Conservation (phyloP, 1,284 basidiomycete genomes). For the Sanghuangporus baumii region DNA sequence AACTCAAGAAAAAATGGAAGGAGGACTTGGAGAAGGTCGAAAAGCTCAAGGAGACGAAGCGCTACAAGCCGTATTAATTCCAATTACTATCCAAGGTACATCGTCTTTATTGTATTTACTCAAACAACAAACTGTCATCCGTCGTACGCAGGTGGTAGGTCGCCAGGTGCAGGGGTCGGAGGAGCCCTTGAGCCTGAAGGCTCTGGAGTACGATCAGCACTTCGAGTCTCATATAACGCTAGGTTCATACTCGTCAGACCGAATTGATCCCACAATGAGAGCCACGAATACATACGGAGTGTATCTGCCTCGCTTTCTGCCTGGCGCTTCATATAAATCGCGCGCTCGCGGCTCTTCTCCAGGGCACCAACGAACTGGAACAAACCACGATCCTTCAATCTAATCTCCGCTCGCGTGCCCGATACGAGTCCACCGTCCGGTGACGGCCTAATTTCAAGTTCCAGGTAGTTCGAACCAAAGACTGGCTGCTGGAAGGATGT, state of each 20-base stretch:
- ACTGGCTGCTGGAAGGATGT: constrained; percentile 72
- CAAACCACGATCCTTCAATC: constrained; percentile 61
- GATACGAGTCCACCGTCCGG: constrained; percentile 55
- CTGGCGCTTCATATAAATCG: constrained; percentile 68
- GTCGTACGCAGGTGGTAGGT: constrained; percentile 16
- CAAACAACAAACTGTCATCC: constrained; percentile 3
- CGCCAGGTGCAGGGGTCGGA: not conserved
- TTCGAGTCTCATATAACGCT: constrained; percentile 15
- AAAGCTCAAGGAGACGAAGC: constrained; percentile 69
- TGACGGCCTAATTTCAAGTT: constrained; percentile 60
- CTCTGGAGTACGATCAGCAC: constrained; percentile 12
- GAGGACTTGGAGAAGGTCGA: constrained; percentile 85
- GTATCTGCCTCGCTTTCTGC: constrained; percentile 43
- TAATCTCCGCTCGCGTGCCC: constrained; percentile 59
- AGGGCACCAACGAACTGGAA: constrained; percentile 66
- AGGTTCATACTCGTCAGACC: not conserved
- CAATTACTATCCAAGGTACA: not conserved
- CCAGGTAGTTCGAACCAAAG: constrained; percentile 62
- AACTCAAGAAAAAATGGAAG: constrained; percentile 78
- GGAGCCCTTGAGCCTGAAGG: constrained; percentile 6
- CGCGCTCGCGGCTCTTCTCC: constrained; percentile 69
- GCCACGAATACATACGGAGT: constrained; percentile 13
- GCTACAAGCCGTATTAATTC: constrained; percentile 78
- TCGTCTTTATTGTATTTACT: not conserved
- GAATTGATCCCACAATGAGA: not conserved